These are phyloP conservation scores for Crucihimalaya himalaica DNA, from an alignment of 345 rosid genomes.

Conservation along the genomic window DNA sequence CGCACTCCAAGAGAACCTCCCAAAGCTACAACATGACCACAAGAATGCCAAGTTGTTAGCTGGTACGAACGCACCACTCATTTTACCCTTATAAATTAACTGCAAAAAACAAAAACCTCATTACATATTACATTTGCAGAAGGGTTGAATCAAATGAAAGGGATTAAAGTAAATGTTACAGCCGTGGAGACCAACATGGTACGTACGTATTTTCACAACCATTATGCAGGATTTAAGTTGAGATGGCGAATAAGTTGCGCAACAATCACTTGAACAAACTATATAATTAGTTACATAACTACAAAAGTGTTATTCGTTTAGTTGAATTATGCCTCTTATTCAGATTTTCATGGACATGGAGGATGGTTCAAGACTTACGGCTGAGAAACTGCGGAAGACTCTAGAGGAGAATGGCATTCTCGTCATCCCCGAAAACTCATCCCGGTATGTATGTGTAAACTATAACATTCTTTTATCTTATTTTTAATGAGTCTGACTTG, in stretches of 20 bases:
- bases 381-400: slow-evolving; percentile 57
- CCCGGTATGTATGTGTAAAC: slow-evolving; percentile 45
- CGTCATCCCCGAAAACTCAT: slow-evolving; percentile 55
- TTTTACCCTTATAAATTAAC: neutral
- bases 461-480: too few relatives aligned
- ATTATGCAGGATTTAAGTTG: neutral
- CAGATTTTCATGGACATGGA: slow-evolving; percentile 67
- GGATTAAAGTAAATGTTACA: slow-evolving; percentile 58
- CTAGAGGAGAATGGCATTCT: slow-evolving; percentile 71
- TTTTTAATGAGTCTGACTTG: too few relatives aligned
- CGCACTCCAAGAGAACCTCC: slow-evolving; percentile 62
- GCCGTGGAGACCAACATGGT: slow-evolving; percentile 89
- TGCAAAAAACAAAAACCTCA: neutral
- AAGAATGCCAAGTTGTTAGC: slow-evolving; percentile 77
- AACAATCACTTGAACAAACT: neutral
- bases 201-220: slow-evolving; percentile 29
- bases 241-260: neutral
- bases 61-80: slow-evolving; percentile 45
- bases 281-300: neutral
- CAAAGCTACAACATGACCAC: slow-evolving; percentile 75
- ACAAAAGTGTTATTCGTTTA: neutral
- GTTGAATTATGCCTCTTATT: neutral
- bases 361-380: slow-evolving; percentile 53
- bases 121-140: slow-evolving; percentile 42
- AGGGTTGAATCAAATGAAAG: slow-evolving; percentile 77